These are phyloP conservation scores for Chaetomium sp. DNA, from an alignment of 2,329 filamentous ascomycete species.

Conservation along the genomic window DNA sequence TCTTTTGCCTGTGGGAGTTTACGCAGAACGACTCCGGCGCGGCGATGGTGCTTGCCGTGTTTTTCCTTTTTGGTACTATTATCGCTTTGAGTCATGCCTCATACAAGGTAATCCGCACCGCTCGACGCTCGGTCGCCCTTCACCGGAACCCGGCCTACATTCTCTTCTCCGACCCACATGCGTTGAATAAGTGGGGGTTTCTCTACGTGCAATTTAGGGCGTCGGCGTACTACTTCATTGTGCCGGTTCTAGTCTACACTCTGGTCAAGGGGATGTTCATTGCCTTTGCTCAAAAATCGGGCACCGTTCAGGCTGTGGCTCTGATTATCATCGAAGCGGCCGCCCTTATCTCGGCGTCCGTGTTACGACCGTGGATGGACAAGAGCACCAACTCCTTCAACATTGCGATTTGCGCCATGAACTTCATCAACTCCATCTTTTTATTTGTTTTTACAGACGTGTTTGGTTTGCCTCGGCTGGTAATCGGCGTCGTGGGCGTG, in stretches of 20 bases:
- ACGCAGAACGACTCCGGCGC: conserved; percentile 71
- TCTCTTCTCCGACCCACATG: conserved; percentile 77
- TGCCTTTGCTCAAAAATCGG: conserved; percentile 61
- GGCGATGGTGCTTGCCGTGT: conserved; percentile 70
- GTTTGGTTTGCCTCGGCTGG: conserved; percentile 70
- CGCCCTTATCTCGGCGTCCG: conserved; percentile 64
- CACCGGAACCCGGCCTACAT: conserved; percentile 90
- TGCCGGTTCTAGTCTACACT: conserved; percentile 65
- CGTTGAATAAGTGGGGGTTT: conserved; percentile 89
- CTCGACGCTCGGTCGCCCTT: conserved; percentile 72
- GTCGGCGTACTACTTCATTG: conserved; percentile 81
- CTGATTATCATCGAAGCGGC: conserved; percentile 69
- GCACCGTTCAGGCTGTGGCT: conserved; percentile 66
- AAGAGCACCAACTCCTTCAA: conserved; percentile 90
- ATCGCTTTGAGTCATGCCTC: conserved; percentile 69
- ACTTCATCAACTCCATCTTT: conserved; percentile 78
- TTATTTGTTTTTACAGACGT: conserved; percentile 75
- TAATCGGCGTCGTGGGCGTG: conserved; percentile 76
- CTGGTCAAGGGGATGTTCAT: conserved; percentile 78
- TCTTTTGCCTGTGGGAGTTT: conserved; percentile 81
- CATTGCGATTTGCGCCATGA: conserved; percentile 74
- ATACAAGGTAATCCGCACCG: conserved; percentile 74
- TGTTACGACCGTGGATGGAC: conserved; percentile 87
- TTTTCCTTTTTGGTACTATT: conserved; percentile 72
- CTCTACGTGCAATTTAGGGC: conserved; percentile 86